Evolutionary conservation across 1,284 basidiomycete species (phyloP).

Genomic region (Malassezia yamatoensis): DNA sequence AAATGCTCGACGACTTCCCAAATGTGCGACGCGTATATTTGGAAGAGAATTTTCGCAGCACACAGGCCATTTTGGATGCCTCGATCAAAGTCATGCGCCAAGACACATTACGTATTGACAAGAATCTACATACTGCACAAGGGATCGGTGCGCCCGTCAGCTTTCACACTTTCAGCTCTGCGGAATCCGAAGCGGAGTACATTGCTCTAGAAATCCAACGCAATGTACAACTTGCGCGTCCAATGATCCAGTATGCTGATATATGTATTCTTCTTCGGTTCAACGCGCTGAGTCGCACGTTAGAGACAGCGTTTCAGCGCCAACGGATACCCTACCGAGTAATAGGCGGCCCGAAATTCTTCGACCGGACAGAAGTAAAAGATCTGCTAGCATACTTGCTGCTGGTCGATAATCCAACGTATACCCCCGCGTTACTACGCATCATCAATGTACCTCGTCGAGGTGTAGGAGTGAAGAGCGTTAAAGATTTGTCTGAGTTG

Average conservation of each 20-base stretch:
- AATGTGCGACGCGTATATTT: constrained; percentile 58
- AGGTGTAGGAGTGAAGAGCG: constrained; percentile 71
- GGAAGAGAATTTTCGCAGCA: constrained; percentile 81
- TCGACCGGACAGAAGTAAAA: constrained; percentile 67
- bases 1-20: constrained; percentile 34
- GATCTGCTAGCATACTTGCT: constrained; percentile 66
- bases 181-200: constrained; percentile 30
- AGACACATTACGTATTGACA: constrained; percentile 65
- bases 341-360: constrained; percentile 74
- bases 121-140: constrained; percentile 66
- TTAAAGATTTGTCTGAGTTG: constrained; percentile 56
- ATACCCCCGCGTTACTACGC: constrained; percentile 61
- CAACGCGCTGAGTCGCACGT: constrained; percentile 66
- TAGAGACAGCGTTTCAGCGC: constrained; percentile 69
- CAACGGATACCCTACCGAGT: constrained; percentile 67
- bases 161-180: constrained; percentile 20
- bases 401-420: constrained; percentile 69
- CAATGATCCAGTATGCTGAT: constrained; percentile 52
- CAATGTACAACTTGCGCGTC: constrained; percentile 53
- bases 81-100: constrained; percentile 71
- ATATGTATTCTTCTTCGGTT: constrained; percentile 59
- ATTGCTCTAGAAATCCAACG: constrained; percentile 73
- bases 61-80: constrained; percentile 63
- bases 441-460: constrained; percentile 67
- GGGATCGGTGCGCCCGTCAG: constrained; percentile 54